Percentiles rank a stretch among this genome's conserved stretches.
Conservation (phyloP, 1,139 yeast species). For the Hemisphaericaspora subhashii region DNA sequence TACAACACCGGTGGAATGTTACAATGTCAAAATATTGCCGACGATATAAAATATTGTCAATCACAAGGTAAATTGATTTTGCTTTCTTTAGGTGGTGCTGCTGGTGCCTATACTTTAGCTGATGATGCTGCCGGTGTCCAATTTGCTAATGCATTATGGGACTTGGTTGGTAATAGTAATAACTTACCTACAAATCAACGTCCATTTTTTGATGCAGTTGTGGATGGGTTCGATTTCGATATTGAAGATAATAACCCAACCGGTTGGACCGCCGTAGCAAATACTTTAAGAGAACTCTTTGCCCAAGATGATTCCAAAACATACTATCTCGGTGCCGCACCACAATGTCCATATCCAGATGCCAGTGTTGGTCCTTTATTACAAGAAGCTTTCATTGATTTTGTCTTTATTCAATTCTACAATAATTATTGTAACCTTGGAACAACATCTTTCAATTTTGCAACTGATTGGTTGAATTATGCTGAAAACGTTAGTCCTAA, state of each 20-base stretch:
- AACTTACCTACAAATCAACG: slow-evolving; percentile 44
- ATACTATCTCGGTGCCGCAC: slow-evolving; percentile 89
- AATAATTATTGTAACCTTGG: slow-evolving; percentile 79
- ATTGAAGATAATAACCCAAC: slow-evolving; percentile 43
- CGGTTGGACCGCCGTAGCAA: slow-evolving; percentile 65
- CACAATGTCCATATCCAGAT: slow-evolving; percentile 94
- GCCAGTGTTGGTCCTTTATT: slow-evolving; percentile 74
- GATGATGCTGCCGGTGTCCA: slow-evolving; percentile 59
- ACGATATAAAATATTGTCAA: slow-evolving; percentile 84
- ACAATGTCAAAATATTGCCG: slow-evolving; percentile 64
- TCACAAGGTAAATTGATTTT: slow-evolving; percentile 70
- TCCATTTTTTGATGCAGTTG: slow-evolving; percentile 65
- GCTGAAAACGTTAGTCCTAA: slow-evolving; percentile 69
- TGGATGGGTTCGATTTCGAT: slow-evolving; percentile 51
- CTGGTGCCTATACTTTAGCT: slow-evolving; percentile 75
- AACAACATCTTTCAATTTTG: slow-evolving; percentile 64
- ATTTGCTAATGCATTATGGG: slow-evolving; percentile 80
- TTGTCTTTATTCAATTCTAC: slow-evolving; percentile 89
- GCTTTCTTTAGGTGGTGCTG: slow-evolving; percentile 85
- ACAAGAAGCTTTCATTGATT: slow-evolving; percentile 65
- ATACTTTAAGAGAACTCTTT: slow-evolving; percentile 58
- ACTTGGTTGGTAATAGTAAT: slow-evolving; percentile 77
- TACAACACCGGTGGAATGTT: slow-evolving; percentile 51
- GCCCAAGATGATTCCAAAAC: slow-evolving; percentile 51
- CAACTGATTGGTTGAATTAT: slow-evolving; percentile 76